These are phyloP conservation scores for Triticum turgidum DNA, from an alignment of 176 grass and related monocot genomes.

Conservation along the genomic window DNA sequence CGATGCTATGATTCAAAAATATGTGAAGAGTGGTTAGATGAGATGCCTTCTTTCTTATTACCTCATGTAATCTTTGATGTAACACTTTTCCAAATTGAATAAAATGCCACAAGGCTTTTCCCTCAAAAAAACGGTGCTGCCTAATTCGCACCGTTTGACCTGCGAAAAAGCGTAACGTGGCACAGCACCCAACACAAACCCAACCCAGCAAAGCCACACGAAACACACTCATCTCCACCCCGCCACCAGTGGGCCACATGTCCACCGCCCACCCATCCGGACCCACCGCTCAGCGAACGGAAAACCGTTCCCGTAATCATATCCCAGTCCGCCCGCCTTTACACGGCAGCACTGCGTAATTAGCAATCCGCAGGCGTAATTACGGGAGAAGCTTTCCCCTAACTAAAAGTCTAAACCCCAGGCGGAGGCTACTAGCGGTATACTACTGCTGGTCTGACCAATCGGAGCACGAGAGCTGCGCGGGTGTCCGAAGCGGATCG, in stretches of 20 bases:
- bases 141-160: conserved; percentile 23
- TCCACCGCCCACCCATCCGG: fast-evolving
- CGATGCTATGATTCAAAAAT: too few species aligned
- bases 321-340: neutral
- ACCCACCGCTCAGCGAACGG: neutral
- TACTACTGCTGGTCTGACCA: neutral
- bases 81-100: too few species aligned
- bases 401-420: neutral
- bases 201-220: neutral
- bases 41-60: too few species aligned
- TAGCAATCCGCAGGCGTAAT: neutral
- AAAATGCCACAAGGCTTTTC: too few species aligned
- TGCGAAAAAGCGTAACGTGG: conserved; percentile 11
- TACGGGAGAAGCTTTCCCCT: neutral
- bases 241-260: neutral
- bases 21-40: too few species aligned
- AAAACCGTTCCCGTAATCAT: too few species aligned
- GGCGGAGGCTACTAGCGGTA: neutral
- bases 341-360: neutral
- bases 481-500: conserved; percentile 41
- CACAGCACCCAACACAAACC: neutral
- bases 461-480: neutral
- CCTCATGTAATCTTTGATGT: too few species aligned
- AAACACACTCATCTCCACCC: neutral
- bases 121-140: neutral